phyloP scores from a whole-genome alignment of 768 basidiomycete genomes.

The Tylopilus balloui region DNA sequence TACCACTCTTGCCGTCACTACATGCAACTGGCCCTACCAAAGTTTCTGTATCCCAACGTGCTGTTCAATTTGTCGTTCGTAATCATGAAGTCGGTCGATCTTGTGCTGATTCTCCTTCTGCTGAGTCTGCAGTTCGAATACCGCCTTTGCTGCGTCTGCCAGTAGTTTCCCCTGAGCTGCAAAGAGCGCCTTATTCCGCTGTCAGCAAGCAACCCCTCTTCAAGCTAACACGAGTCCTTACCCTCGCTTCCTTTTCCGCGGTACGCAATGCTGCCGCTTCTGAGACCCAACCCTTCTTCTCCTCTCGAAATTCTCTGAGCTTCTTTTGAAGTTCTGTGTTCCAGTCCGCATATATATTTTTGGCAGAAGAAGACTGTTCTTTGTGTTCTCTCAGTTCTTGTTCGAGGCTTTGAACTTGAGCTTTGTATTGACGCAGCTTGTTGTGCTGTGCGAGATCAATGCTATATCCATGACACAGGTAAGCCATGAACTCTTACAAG shows the following conservation, averaged over 20 bases:
- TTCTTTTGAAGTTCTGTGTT: slow-evolving; percentile 77
- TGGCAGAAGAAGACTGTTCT: slow-evolving; percentile 64
- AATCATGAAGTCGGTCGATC: slow-evolving; percentile 74
- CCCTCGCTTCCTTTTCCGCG: slow-evolving; percentile 68
- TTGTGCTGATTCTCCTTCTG: slow-evolving; percentile 78
- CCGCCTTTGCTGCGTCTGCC: slow-evolving; percentile 61
- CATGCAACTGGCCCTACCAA: slow-evolving; percentile 52
- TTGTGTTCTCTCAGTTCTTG: slow-evolving; percentile 70
- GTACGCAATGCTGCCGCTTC: slow-evolving; percentile 67
- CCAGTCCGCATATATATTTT: slow-evolving; percentile 81
- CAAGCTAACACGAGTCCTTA: slow-evolving; percentile 21
- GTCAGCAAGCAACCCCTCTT: not conserved
- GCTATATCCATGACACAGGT: not conserved
- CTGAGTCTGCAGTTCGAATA: slow-evolving; percentile 70
- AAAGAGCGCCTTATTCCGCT: slow-evolving; percentile 50
- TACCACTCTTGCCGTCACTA: not conserved
- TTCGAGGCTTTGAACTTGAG: slow-evolving; percentile 62
- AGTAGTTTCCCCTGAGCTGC: slow-evolving; percentile 65
- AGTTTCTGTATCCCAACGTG: slow-evolving; percentile 69
- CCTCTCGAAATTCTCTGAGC: slow-evolving; percentile 67
- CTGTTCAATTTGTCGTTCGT: slow-evolving; percentile 84
- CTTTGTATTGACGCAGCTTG: slow-evolving; percentile 72
- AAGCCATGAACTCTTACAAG: slow-evolving; percentile 46
- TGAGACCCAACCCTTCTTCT: slow-evolving; percentile 70
- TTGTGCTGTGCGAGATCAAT: slow-evolving; percentile 54